These are phyloP conservation scores for Fraxinus pennsylvanica DNA, from an alignment of 257 asterid genomes.

Conservation along the genomic window DNA sequence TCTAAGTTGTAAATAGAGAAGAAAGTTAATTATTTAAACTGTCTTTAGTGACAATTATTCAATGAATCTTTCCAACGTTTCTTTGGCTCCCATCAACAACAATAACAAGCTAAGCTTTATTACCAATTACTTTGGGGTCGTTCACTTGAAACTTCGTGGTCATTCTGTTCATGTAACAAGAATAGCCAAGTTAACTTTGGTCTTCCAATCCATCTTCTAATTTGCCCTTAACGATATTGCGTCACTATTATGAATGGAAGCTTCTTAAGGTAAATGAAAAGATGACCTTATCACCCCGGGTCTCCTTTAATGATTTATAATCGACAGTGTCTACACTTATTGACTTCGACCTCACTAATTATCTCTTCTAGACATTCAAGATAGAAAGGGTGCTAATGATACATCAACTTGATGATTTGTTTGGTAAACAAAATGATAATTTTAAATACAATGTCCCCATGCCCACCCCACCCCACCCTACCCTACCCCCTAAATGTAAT, in stretches of 20 bases:
- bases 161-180: no score
- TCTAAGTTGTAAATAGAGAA: neutral
- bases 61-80: neutral
- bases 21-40: neutral
- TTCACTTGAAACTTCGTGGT: no score
- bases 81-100: neutral
- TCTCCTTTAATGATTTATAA: neutral
- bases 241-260: neutral
- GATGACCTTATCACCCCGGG: neutral
- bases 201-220: neutral
- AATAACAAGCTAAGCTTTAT: no score
- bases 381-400: conserved; percentile 24
- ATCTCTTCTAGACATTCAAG: neutral
- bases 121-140: neutral
- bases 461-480: conserved; percentile 2
- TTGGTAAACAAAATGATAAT: conserved; percentile 46
- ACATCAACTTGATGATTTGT: conserved; percentile 31
- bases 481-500: conserved; percentile 31
- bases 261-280: neutral
- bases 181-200: neutral
- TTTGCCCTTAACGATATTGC: neutral
- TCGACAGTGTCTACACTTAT: neutral
- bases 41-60: no score
- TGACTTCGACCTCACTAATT: neutral
- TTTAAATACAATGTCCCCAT: conserved; percentile 27